Conservation (phyloP, 2,329 filamentous ascomycete species). For the Emericellopsis cladophorae region DNA sequence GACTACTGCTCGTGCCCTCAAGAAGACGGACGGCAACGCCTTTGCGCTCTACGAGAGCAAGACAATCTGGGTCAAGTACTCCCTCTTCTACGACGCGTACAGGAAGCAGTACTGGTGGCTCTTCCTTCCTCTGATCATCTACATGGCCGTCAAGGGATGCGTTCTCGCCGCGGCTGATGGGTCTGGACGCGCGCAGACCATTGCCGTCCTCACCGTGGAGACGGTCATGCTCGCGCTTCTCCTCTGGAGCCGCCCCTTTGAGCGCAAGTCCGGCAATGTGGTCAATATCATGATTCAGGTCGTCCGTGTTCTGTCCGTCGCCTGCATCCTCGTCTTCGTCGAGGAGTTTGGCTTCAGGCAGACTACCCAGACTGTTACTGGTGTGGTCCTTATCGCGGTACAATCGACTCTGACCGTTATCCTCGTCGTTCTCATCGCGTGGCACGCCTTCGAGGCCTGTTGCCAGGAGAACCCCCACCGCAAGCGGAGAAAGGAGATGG, state of each 20-base stretch:
- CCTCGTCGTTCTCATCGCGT: constrained; percentile 74
- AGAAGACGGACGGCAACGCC: constrained; percentile 61
- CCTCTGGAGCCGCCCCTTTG: constrained; percentile 75
- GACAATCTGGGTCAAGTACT: constrained; percentile 88
- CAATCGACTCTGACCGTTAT: constrained; percentile 74
- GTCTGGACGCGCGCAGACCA: constrained; percentile 69
- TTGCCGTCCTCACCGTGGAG: constrained; percentile 72
- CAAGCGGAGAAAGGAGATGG: constrained; percentile 76
- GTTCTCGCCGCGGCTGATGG: constrained; percentile 78
- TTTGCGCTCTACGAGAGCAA: constrained; percentile 75
- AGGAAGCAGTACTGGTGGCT: constrained; percentile 95
- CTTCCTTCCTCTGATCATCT: constrained; percentile 79
- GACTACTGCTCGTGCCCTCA: constrained; percentile 59
- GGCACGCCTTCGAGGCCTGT: constrained; percentile 76
- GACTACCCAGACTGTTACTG: constrained; percentile 88
- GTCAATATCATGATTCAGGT: constrained; percentile 89
- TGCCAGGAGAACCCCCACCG: constrained; percentile 84
- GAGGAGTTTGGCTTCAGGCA: constrained; percentile 82
- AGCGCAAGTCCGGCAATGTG: constrained; percentile 75
- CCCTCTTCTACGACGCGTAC: constrained; percentile 93
- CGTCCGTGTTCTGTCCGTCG: constrained; percentile 77
- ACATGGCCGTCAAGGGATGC: constrained; percentile 81
- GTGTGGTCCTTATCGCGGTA: constrained; percentile 84
- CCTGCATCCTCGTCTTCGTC: constrained; percentile 85
- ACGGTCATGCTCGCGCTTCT: constrained; percentile 65